Conservation (phyloP, 1,284 basidiomycete species). For the Psilocybe mexicana region DNA sequence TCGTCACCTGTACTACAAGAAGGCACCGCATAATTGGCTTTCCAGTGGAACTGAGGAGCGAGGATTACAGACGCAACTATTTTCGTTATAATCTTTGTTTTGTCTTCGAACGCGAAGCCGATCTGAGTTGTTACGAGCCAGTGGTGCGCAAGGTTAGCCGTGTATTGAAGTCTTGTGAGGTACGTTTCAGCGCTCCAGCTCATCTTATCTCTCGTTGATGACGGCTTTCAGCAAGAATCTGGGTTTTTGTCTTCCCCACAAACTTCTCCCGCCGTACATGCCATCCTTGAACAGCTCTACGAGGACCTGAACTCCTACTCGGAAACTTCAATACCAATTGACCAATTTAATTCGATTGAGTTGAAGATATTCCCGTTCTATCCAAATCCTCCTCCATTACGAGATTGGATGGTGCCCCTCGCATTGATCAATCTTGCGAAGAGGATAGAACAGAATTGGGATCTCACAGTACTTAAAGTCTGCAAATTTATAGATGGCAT, state of each 20-base stretch:
- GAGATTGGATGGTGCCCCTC: slow-evolving; percentile 96
- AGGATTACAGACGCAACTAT: slow-evolving; percentile 77
- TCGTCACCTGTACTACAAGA: slow-evolving; percentile 79
- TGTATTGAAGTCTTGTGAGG: slow-evolving; percentile 87
- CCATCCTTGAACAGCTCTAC: slow-evolving; percentile 94
- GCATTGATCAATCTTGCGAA: slow-evolving; percentile 83
- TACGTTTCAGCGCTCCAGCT: slow-evolving; percentile 38
- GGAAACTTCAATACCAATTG: slow-evolving; percentile 88
- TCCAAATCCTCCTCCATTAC: slow-evolving; percentile 87
- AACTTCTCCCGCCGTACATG: slow-evolving; percentile 73
- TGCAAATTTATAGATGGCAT: slow-evolving; percentile 86
- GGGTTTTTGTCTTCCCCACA: slow-evolving; percentile 80
- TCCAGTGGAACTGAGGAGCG: slow-evolving; percentile 73
- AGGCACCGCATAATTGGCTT: slow-evolving; percentile 86
- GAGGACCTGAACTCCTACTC: slow-evolving; percentile 98
- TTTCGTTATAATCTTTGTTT: slow-evolving; percentile 97
- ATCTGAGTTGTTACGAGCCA: slow-evolving; percentile 93
- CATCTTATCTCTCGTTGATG: neutral
- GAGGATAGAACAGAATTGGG: slow-evolving; percentile 91
- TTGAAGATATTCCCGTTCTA: slow-evolving; percentile 97
- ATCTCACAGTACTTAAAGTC: slow-evolving; percentile 90
- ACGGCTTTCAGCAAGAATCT: slow-evolving; percentile 73
- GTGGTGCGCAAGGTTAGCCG: slow-evolving; percentile 94
- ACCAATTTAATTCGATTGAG: slow-evolving; percentile 89
- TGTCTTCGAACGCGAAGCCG: slow-evolving; percentile 89